Percentiles rank a stretch among this genome's conserved stretches.
Evolutionary conservation across 1,139 yeast genomes (phyloP).

Genomic region (Blastobotrys indianensis): DNA sequence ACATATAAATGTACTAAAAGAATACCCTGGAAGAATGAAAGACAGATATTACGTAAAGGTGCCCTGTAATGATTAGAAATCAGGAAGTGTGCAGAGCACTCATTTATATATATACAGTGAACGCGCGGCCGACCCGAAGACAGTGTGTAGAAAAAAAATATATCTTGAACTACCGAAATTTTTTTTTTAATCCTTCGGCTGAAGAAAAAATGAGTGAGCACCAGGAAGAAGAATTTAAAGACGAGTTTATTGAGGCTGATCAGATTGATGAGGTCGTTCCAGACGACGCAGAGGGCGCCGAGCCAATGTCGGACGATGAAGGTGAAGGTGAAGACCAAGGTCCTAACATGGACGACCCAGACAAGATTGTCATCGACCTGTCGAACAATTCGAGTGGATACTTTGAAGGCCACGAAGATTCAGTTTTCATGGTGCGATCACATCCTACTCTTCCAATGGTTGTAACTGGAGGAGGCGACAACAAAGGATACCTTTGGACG

Average conservation of each 20-base stretch:
- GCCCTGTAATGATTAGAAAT: too few species aligned
- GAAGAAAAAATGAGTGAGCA: not conserved
- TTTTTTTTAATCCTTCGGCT: too few species aligned
- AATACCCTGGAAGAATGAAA: too few species aligned
- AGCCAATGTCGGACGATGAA: constrained; percentile 20
- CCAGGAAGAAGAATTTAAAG: constrained; percentile 9
- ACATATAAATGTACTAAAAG: too few species aligned
- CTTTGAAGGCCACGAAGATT: constrained; percentile 85
- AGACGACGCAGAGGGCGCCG: constrained; percentile 20
- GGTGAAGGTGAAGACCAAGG: constrained; percentile 18
- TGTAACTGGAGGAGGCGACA: constrained; percentile 88
- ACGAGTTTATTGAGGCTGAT: constrained; percentile 20
- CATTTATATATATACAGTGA: too few species aligned
- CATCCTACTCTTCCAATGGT: constrained; percentile 83
- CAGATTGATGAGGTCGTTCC: constrained; percentile 29
- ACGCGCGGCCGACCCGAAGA: too few species aligned
- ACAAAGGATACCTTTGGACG: constrained; percentile 86
- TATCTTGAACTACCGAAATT: too few species aligned
- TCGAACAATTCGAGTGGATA: constrained; percentile 84
- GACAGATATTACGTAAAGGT: too few species aligned
- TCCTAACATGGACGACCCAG: constrained; percentile 45
- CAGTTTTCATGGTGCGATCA: constrained; percentile 66
- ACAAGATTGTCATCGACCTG: constrained; percentile 66
- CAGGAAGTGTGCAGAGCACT: too few species aligned
- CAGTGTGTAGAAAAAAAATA: too few species aligned